These are phyloP conservation scores for Solanum rostratum DNA, from an alignment of 257 asterid species.

Conservation along the genomic window DNA sequence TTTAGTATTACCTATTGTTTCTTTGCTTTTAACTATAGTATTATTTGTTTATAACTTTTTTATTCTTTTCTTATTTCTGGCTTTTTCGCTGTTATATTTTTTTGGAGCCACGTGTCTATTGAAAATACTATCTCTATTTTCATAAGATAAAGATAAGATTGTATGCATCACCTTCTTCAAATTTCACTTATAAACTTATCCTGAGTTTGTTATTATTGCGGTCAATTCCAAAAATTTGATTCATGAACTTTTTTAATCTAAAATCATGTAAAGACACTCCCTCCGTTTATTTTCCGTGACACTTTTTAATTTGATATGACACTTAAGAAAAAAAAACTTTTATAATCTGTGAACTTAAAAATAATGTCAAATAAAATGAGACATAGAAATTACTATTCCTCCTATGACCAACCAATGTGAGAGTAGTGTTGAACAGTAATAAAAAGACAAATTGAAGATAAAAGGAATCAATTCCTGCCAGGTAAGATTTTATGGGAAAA, in stretches of 20 bases:
- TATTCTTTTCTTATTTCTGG: background rate
- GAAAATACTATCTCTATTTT: background rate
- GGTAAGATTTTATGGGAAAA: constrained; percentile 32
- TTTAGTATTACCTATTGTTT: background rate
- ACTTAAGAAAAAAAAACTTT: too few species aligned
- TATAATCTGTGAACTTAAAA: too few species aligned
- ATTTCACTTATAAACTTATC: too few species aligned
- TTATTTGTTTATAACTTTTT: too few species aligned
- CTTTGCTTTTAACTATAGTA: too few species aligned
- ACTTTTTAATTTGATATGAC: too few species aligned
- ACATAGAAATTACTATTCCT: background rate
- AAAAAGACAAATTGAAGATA: constrained; percentile 25
- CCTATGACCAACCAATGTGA: background rate
- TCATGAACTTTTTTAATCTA: too few species aligned
- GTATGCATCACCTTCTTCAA: background rate
- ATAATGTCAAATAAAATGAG: too few species aligned
- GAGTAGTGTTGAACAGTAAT: background rate
- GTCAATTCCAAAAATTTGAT: background rate
- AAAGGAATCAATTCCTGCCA: constrained; percentile 46
- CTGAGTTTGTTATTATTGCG: too few species aligned
- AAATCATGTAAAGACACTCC: too few species aligned
- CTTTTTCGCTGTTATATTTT: background rate
- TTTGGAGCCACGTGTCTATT: background rate
- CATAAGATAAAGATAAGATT: background rate
- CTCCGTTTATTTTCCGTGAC: background rate